Evolutionary conservation across 768 basidiomycete species (phyloP).

Genomic region (Inosperma sp.): DNA sequence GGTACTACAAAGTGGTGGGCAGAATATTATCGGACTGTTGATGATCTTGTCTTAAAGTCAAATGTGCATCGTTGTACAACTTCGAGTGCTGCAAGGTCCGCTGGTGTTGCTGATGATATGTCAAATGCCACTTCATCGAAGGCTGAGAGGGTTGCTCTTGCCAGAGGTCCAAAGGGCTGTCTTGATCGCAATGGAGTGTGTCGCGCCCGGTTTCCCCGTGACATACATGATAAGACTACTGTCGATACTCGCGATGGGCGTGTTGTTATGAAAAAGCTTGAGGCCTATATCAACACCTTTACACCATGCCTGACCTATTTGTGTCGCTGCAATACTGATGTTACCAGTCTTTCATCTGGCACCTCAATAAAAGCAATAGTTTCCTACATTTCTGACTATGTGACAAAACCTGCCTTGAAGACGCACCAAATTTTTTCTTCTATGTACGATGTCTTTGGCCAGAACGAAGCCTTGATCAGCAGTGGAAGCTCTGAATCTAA

Average conservation of each 20-base stretch:
- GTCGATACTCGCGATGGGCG: slow-evolving; percentile 22
- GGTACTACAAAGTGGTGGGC: slow-evolving; percentile 14
- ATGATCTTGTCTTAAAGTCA: slow-evolving; percentile 1
- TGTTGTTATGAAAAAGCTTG: slow-evolving; percentile 24
- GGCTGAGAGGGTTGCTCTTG: background rate
- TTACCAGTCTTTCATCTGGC: slow-evolving; percentile 29
- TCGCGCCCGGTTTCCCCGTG: slow-evolving; percentile 26
- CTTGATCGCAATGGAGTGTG: slow-evolving; percentile 20
- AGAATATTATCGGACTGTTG: slow-evolving; percentile 10
- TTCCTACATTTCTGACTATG: slow-evolving; percentile 32
- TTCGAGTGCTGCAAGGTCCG: background rate
- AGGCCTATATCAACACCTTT: slow-evolving; percentile 30
- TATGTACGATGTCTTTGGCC: slow-evolving; percentile 15
- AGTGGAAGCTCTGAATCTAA: slow-evolving; percentile 7
- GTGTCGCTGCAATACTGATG: slow-evolving; percentile 31
- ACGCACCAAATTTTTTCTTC: slow-evolving; percentile 26
- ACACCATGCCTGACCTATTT: slow-evolving; percentile 24
- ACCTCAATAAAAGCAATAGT: slow-evolving; percentile 32
- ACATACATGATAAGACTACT: slow-evolving; percentile 3
- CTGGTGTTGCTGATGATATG: too few species aligned
- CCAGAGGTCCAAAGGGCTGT: slow-evolving; percentile 10
- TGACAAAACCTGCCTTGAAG: slow-evolving; percentile 27
- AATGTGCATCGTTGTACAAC: background rate
- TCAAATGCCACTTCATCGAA: too few species aligned
- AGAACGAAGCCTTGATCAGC: slow-evolving; percentile 8